These are phyloP conservation scores for Nigrospora sphaerica DNA, from an alignment of 2,329 filamentous ascomycete genomes.

Conservation along the genomic window DNA sequence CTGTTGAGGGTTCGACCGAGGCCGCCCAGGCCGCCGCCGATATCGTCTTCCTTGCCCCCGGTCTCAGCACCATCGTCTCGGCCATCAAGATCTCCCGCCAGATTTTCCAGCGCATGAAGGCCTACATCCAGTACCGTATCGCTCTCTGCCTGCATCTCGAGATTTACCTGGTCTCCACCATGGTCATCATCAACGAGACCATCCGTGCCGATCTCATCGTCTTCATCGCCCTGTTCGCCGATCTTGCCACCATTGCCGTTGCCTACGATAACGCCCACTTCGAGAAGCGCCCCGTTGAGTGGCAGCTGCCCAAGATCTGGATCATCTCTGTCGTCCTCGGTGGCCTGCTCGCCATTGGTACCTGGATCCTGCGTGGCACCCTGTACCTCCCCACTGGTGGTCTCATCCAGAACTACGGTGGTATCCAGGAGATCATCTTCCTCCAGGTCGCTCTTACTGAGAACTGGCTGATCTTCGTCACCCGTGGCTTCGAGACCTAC, in stretches of 20 bases:
- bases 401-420: conserved; percentile 68
- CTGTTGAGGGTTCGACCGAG: conserved; percentile 65
- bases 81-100: conserved; percentile 66
- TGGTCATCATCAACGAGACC: conserved; percentile 76
- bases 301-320: conserved; percentile 79
- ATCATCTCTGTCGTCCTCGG: conserved; percentile 66
- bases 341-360: conserved; percentile 58
- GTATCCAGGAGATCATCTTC: conserved; percentile 68
- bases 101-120: conserved; percentile 40
- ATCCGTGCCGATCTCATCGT: conserved; percentile 66
- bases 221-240: conserved; percentile 73
- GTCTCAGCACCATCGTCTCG: conserved; percentile 63
- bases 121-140: conserved; percentile 72
- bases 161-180: conserved; percentile 70
- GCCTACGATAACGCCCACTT: conserved; percentile 76
- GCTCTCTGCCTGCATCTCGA: conserved; percentile 67
- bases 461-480: conserved; percentile 77
- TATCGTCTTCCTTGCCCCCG: conserved; percentile 68
- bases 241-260: conserved; percentile 71
- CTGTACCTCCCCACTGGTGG: conserved; percentile 64
- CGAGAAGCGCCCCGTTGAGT: conserved; percentile 68
- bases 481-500: conserved; percentile 64
- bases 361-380: conserved; percentile 67
- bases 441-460: conserved; percentile 66
- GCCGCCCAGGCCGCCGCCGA: conserved; percentile 66